Evolutionary conservation across 2,329 filamentous ascomycete genomes (phyloP).

Genomic region (Fusarium mexicanum): DNA sequence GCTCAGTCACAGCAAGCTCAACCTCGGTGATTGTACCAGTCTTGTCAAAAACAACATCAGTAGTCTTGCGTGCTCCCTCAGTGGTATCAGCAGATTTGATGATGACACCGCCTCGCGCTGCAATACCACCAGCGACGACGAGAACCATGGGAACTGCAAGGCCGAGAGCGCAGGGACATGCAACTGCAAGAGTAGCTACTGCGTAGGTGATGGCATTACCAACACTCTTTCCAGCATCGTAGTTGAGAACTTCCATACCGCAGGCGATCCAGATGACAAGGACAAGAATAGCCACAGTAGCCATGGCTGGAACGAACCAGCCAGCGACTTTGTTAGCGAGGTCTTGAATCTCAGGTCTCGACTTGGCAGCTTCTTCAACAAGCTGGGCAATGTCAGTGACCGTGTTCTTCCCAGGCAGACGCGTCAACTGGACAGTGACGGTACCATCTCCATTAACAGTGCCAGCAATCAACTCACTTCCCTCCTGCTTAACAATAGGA

Average conservation of each 20-base stretch:
- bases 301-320: slow-evolving; percentile 68
- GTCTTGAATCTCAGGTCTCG: slow-evolving; percentile 66
- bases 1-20: slow-evolving; percentile 39
- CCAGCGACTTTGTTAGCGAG: slow-evolving; percentile 67
- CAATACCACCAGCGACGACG: slow-evolving; percentile 67
- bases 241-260: slow-evolving; percentile 49
- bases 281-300: slow-evolving; percentile 57
- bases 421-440: slow-evolving; percentile 59
- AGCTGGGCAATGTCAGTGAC: slow-evolving; percentile 67
- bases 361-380: slow-evolving; percentile 68
- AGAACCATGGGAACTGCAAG: slow-evolving; percentile 74
- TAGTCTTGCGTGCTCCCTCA: slow-evolving; percentile 62
- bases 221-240: slow-evolving; percentile 38
- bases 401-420: slow-evolving; percentile 65
- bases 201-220: slow-evolving; percentile 49
- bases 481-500: background rate
- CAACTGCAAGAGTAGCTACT: slow-evolving; percentile 65
- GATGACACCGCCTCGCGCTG: slow-evolving; percentile 66
- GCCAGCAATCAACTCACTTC: background rate
- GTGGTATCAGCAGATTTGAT: slow-evolving; percentile 67
- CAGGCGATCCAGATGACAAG: slow-evolving; percentile 35
- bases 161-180: slow-evolving; percentile 73
- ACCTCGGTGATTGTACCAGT: slow-evolving; percentile 70
- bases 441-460: slow-evolving; percentile 53
- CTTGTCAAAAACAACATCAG: slow-evolving; percentile 73